These are phyloP conservation scores for Sarocladium brachiariae DNA, from an alignment of 2,329 filamentous ascomycete species.

Conservation along the genomic window DNA sequence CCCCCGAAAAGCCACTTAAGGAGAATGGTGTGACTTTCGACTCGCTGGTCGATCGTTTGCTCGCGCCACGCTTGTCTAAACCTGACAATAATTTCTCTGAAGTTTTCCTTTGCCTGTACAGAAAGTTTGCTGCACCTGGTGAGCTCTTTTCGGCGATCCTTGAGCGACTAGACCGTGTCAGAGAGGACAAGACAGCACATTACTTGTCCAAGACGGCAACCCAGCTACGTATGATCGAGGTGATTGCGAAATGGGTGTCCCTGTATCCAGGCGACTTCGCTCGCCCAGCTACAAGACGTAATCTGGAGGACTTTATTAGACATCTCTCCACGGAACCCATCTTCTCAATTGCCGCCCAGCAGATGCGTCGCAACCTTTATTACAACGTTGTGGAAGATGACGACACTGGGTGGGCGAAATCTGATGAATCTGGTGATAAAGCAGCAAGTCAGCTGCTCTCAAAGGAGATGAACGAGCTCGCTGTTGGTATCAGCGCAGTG, in stretches of 20 bases:
- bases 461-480: conserved; percentile 33
- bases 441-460: conserved; percentile 27
- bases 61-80: conserved; percentile 74
- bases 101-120: conserved; percentile 87
- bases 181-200: conserved; percentile 57
- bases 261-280: conserved; percentile 92
- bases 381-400: conserved; percentile 73
- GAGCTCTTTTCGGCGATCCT: conserved; percentile 74
- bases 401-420: conserved; percentile 85
- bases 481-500: conserved; percentile 38
- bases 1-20: conserved; percentile 41
- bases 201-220: conserved; percentile 72
- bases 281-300: conserved; percentile 62
- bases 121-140: conserved; percentile 81
- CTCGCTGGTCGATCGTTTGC: conserved; percentile 78
- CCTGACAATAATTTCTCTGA: conserved; percentile 83
- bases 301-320: conserved; percentile 67
- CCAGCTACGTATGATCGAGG: conserved; percentile 76
- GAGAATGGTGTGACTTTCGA: conserved; percentile 52
- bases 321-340: conserved; percentile 71
- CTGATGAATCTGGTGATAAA: conserved; percentile 49
- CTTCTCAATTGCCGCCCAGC: conserved; percentile 76
- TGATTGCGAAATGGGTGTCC: conserved; percentile 83
- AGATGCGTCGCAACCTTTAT: conserved; percentile 75
- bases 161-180: conserved; percentile 63